These are phyloP conservation scores for Saitozyma sp. DNA, from an alignment of 768 basidiomycete species.

Conservation along the genomic window DNA sequence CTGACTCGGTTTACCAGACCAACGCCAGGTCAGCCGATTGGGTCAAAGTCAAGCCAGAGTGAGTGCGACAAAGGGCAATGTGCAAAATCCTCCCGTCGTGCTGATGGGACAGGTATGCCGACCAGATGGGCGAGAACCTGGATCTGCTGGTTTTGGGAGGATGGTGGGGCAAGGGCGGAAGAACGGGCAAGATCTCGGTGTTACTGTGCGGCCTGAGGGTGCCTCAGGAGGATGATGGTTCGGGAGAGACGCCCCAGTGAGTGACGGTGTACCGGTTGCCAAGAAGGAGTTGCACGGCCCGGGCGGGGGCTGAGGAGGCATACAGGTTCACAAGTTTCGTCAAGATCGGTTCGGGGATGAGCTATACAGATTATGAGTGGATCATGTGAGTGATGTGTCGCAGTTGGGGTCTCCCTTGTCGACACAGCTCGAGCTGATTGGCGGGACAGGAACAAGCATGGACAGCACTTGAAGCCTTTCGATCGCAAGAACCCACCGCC, in stretches of 20 bases:
- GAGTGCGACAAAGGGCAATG: no score
- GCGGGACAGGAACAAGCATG: constrained; percentile 61
- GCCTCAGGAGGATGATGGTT: constrained; percentile 60
- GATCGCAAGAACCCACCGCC: constrained; percentile 70
- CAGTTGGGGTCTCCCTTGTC: neutral
- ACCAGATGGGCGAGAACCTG: constrained; percentile 61
- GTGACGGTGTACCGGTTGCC: constrained; percentile 15
- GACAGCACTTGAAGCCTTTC: constrained; percentile 68
- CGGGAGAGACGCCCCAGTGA: constrained; percentile 66
- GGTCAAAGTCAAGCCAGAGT: constrained; percentile 71
- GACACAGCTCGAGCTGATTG: neutral
- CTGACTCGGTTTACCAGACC: constrained; percentile 72
- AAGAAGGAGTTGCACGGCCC: neutral
- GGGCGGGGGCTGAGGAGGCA: neutral
- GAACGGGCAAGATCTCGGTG: constrained; percentile 85
- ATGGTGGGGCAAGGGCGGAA: constrained; percentile 81
- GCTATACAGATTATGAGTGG: constrained; percentile 82
- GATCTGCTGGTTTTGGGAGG: constrained; percentile 88
- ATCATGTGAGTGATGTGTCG: constrained; percentile 55
- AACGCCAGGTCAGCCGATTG: constrained; percentile 88
- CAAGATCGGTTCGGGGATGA: constrained; percentile 85
- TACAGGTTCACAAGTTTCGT: constrained; percentile 80
- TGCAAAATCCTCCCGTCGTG: neutral
- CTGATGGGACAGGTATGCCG: constrained; percentile 41
- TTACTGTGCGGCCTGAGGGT: constrained; percentile 87